These are phyloP conservation scores for Neonectria ditissima DNA, from an alignment of 2,329 filamentous ascomycete genomes.

Conservation along the genomic window DNA sequence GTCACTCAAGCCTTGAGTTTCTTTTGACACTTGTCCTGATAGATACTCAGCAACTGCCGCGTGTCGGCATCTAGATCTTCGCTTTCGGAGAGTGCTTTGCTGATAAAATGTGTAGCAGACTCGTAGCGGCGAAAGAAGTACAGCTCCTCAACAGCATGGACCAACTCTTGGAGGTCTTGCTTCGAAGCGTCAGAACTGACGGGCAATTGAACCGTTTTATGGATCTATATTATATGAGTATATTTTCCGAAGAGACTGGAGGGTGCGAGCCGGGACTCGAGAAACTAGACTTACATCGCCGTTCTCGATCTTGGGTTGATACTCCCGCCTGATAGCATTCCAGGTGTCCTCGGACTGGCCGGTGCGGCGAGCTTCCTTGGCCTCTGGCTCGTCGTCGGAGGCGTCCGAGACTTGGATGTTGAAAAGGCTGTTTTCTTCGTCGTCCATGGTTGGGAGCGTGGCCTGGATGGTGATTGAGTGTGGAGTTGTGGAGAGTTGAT, in stretches of 20 bases:
- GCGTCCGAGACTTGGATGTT: slow-evolving; percentile 50
- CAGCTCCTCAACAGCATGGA: slow-evolving; percentile 69
- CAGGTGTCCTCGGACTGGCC: slow-evolving; percentile 64
- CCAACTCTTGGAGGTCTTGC: slow-evolving; percentile 60
- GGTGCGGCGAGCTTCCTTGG: slow-evolving; percentile 50
- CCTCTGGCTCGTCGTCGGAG: slow-evolving; percentile 50
- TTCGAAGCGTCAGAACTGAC: slow-evolving; percentile 55
- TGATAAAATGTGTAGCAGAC: slow-evolving; percentile 58
- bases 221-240: slow-evolving; percentile 52
- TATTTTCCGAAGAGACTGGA: neutral
- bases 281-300: slow-evolving; percentile 60
- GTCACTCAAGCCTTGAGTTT: slow-evolving; percentile 41
- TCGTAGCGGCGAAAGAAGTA: slow-evolving; percentile 64
- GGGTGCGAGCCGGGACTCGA: neutral
- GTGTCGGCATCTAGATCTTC: slow-evolving; percentile 59
- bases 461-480: slow-evolving; percentile 9
- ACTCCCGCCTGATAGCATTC: slow-evolving; percentile 58
- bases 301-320: slow-evolving; percentile 64
- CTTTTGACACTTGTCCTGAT: slow-evolving; percentile 56
- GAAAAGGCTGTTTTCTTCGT: slow-evolving; percentile 45
- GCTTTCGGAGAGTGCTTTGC: slow-evolving; percentile 48
- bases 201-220: slow-evolving; percentile 57
- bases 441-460: slow-evolving; percentile 41
- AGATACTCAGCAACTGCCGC: slow-evolving; percentile 53
- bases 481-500: slow-evolving; percentile 14